Percentiles rank a stretch among this genome's conserved stretches.
Conservation (phyloP, 495 filamentous ascomycete genomes). For the Podospora appendiculata region DNA sequence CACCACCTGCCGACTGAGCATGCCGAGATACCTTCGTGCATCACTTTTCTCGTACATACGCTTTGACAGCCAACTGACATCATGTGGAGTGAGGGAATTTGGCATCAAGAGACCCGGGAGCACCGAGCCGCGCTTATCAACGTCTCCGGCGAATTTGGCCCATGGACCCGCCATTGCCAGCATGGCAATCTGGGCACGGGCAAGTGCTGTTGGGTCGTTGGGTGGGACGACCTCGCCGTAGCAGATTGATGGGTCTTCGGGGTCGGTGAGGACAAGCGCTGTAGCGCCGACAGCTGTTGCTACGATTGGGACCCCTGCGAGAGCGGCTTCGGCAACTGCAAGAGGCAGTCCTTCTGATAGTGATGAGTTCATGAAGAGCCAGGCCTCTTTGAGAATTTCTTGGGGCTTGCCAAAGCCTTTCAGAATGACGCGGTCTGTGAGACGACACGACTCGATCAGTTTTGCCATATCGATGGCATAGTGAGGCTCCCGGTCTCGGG, state of each 20-base stretch:
- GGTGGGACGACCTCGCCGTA: conserved; percentile 56
- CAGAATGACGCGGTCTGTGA: conserved; percentile 45
- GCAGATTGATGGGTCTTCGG: conserved; percentile 45
- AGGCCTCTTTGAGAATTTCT: conserved; percentile 50
- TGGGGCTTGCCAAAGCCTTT: conserved; percentile 50
- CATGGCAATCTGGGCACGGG: conserved; percentile 53
- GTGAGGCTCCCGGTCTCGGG: conserved; percentile 52
- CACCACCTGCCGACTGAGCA: conserved; percentile 53
- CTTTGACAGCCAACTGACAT: conserved; percentile 46
- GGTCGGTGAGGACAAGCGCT: conserved; percentile 52
- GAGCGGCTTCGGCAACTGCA: conserved; percentile 54
- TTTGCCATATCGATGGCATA: conserved; percentile 57
- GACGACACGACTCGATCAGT: conserved; percentile 51
- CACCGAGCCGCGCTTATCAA: conserved; percentile 9
- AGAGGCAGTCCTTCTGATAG: conserved; percentile 57
- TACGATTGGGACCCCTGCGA: conserved; percentile 55
- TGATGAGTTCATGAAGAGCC: conserved; percentile 61
- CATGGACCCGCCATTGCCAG: conserved; percentile 53
- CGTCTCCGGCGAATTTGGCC: conserved; percentile 23
- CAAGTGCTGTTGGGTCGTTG: conserved; percentile 50
- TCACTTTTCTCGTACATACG: conserved; percentile 58
- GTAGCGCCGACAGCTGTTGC: conserved; percentile 63
- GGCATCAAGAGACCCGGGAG: conserved; percentile 31
- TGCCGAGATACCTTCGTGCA: conserved; percentile 50
- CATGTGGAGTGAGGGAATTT: conserved; percentile 36